Evolutionary conservation across 78 protist species (phyloP), one percentile per base, ranked within the genome.

Genomic region (Tieghemostelium lacteum): DNA sequence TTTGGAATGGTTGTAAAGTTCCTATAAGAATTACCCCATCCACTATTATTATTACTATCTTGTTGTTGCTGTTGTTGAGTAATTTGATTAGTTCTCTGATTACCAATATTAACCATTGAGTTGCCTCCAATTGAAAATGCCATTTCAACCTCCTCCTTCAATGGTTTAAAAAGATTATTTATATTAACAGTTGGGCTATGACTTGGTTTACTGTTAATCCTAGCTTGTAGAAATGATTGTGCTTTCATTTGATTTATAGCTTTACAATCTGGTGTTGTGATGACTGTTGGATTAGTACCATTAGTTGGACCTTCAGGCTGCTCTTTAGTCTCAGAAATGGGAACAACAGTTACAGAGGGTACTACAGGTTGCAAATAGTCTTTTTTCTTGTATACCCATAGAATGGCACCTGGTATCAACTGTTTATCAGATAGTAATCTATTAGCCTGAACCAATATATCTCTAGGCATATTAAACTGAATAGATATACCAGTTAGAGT

Each of bases 391-490:
- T 69, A 83, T 19, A 83, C 91, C 91, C 91, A 83, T 29, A 83
- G 40, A 33, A 50, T 60, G 14, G 58, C 28, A 24, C 91, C 78
- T 5, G 91, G 78, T 33, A 64, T 77, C 2, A 71, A 16, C 29
- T 66, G 42, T 60, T 58, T 83, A 17, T 83, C 91, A 60, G 91
- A 83, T 29, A 55, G 52, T 55, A 78, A 54, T 31, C 91, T 58
- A 60, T 83, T 83, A 14, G 91, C 52, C 69, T 83, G 91, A 16
- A 83, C 42, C 6, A 83, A 22, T 2, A 83, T 34, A 58, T 83
- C 72, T 60, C 91, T 66, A 29, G 91, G 91, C 91, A 83, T 83
- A 10, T 67, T 39, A 24, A 69, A 83, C 69, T 83, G 91, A 1
- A 83, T 28, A 22, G 91, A 34, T 24, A 83, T 83, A 29, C 91